These are phyloP conservation scores for Entophlyctis helioformis DNA, from an alignment of 192 early-diverging fungal species.

Conservation along the genomic window DNA sequence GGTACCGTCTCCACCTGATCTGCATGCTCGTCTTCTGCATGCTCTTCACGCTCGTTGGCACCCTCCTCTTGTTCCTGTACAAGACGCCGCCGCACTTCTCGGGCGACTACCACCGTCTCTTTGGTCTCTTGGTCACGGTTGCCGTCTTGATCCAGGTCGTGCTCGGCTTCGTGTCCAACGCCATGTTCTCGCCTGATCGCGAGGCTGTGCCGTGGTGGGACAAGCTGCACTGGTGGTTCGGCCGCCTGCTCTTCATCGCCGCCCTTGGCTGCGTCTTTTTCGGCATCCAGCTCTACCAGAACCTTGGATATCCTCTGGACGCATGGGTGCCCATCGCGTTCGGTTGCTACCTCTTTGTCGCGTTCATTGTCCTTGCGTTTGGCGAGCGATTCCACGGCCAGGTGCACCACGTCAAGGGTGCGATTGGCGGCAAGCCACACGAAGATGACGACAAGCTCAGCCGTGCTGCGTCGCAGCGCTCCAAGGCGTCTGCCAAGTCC, in stretches of 20 bases:
- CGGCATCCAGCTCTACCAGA: conserved; percentile 16
- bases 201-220: conserved; percentile 28
- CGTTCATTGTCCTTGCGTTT: too few species aligned
- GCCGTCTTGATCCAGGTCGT: conserved; percentile 14
- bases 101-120: not conserved
- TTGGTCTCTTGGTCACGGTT: not conserved
- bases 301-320: too few species aligned
- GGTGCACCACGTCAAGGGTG: conserved; percentile 6
- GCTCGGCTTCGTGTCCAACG: conserved; percentile 22
- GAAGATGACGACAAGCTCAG: too few species aligned
- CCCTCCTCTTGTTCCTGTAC: conserved; percentile 11
- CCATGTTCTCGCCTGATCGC: conserved; percentile 9
- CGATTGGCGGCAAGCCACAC: too few species aligned
- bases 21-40: conserved; percentile 8
- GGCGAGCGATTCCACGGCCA: too few species aligned
- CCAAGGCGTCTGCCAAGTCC: too few species aligned
- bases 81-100: conserved; percentile 4
- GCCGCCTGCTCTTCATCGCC: conserved; percentile 19
- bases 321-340: too few species aligned
- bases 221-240: conserved; percentile 33
- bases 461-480: too few species aligned
- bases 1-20: conserved; percentile 27
- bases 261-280: conserved; percentile 21
- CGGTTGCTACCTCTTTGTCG: too few species aligned
- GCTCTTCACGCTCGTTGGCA: conserved; percentile 3